These are phyloP conservation scores for Phyllosticta citriasiana DNA, from an alignment of 2,329 filamentous ascomycete species.

Conservation along the genomic window DNA sequence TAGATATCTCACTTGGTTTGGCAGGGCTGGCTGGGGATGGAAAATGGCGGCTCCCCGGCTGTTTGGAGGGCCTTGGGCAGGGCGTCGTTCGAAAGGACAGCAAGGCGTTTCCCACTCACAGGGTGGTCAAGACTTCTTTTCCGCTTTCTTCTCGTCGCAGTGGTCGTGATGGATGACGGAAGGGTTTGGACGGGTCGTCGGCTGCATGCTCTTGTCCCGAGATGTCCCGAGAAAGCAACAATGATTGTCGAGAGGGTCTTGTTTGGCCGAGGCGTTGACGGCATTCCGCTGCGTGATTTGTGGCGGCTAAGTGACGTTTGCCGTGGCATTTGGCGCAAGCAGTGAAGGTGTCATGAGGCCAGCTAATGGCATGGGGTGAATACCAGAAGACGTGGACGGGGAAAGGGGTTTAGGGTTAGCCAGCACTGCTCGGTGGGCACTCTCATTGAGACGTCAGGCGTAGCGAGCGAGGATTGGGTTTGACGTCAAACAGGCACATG, in stretches of 20 bases:
- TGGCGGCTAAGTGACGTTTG: not conserved
- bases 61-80: not conserved
- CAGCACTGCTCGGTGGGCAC: not conserved
- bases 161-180: not conserved
- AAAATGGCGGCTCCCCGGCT: not conserved
- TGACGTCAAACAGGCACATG: not conserved
- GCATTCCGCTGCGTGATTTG: not conserved
- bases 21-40: not conserved
- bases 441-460: not conserved
- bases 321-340: not conserved
- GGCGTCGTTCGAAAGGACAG: constrained; percentile 5
- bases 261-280: not conserved
- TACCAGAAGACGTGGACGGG: not conserved
- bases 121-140: constrained; percentile 6
- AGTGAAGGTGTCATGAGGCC: not conserved
- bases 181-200: not conserved
- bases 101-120: constrained; percentile 6
- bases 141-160: constrained; percentile 1
- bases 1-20: constrained; percentile 4
- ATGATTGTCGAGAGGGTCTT: constrained; percentile 4
- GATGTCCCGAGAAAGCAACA: constrained; percentile 2
- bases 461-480: not conserved
- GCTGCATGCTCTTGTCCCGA: not conserved
- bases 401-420: not conserved
- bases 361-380: not conserved